Base-by-base conservation (phyloP, 2,329 filamentous ascomycete genomes). In the Grosmannia clavigera region DNA sequence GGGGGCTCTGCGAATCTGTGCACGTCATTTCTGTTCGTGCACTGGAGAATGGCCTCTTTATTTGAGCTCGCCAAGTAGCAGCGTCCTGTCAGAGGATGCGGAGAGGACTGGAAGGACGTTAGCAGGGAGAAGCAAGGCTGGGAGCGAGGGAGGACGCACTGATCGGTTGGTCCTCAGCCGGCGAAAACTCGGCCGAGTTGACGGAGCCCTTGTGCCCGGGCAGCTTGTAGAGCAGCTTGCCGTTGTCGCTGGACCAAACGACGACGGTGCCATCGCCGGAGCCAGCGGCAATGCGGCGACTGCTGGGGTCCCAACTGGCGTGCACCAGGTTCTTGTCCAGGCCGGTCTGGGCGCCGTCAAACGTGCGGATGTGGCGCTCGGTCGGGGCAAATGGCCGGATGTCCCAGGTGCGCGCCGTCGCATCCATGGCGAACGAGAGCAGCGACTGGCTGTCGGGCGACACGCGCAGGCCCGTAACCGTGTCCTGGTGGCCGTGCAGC, bases 121-220 rank as follows among this genome's bases (percentile, higher is more conserved):
- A 52, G 50, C 22, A 7, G n/a, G 25, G n/a, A 12, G 43, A 12
- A 19, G 6, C 43, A 3, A 58, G 43, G 27, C 16, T 9, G 14
- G 51, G 29, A 16, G 11, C 25, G 25, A 53, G 12, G 10, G 9
- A 35, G 53, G 29, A 84, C 90, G 85, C 81, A 96, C 92, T 81
- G 63, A 96, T 88, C 25, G 91, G 90, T 67, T 96, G 91, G 62
- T 87, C 83, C 62, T 87, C 83, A 48, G 82, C 82, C 5, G 92
- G 91, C 56, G 90, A 87, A 70, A 99, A 95, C 66, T 95, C 87
- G 59, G 92, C 92, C 71, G 92, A 91, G 70, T 97, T 99, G 58
- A 97, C 94, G 0, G 89, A 90, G 40, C 92, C 94, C 74, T 91
- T 94, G 72, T 99, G 94, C 0, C 94, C 94, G 1, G 94, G 94